A percentile compares a stretch with the other conserved stretches of the same genome.
phyloP scores from a whole-genome alignment of 2,329 filamentous ascomycete species.

The Neopestalotiopsis sp. region DNA sequence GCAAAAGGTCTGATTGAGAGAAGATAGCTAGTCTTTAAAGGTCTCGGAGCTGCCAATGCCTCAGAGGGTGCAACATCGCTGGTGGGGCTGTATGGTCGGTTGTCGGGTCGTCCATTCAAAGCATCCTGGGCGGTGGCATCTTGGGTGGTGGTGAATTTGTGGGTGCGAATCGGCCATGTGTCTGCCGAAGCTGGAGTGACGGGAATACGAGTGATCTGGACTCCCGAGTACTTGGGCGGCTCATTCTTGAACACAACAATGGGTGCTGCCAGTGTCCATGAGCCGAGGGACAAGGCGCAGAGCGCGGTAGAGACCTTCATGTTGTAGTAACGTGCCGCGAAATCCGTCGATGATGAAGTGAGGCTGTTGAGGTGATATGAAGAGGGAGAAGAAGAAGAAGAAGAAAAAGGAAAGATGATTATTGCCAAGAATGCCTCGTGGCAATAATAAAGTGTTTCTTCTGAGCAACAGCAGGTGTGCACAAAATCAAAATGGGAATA shows the following conservation, averaged over 20 bases:
- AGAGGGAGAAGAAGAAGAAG: background rate
- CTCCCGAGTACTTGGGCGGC: conserved; percentile 17
- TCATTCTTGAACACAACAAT: conserved; percentile 19
- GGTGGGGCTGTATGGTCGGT: conserved; percentile 12
- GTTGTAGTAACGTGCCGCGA: conserved; percentile 8
- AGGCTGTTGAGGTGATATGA: background rate
- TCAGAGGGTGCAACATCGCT: conserved; percentile 14
- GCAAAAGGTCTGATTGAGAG: conserved; percentile 2
- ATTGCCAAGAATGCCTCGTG: too few relatives aligned
- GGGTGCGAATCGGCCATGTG: background rate
- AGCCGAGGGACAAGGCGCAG: conserved; percentile 21
- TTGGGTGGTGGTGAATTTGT: background rate
- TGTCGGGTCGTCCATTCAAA: conserved; percentile 14
- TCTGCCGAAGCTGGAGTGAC: background rate
- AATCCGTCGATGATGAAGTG: background rate
- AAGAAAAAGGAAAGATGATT: background rate
- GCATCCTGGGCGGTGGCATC: background rate
- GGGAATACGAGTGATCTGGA: background rate
- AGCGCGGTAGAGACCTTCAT: conserved; percentile 24
- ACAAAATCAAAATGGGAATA: too few relatives aligned
- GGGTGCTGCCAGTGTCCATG: conserved; percentile 24
- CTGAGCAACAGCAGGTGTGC: too few relatives aligned
- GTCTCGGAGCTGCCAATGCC: conserved; percentile 13
- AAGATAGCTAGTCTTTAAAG: conserved; percentile 15
- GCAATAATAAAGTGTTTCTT: too few relatives aligned